These are phyloP conservation scores for Colletotrichum coccodes DNA, from an alignment of 2,329 filamentous ascomycete species.

Conservation along the genomic window DNA sequence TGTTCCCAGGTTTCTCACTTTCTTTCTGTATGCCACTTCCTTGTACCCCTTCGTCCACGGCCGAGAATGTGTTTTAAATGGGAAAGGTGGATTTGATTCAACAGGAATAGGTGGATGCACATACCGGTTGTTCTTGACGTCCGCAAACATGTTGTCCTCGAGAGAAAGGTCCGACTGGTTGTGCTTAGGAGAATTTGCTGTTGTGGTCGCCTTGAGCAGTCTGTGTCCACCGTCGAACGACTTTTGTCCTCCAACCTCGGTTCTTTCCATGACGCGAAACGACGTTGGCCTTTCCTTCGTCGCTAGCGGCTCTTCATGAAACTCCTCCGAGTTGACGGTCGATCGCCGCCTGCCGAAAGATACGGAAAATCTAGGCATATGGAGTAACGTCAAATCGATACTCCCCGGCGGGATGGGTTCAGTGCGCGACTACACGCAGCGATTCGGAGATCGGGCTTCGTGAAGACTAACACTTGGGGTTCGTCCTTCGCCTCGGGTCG, in stretches of 20 bases:
- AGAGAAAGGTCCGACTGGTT: slow-evolving; percentile 49
- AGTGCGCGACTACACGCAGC: slow-evolving; percentile 15
- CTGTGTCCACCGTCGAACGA: slow-evolving; percentile 62
- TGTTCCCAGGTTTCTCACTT: neutral
- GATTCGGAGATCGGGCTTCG: neutral
- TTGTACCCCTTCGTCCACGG: slow-evolving; percentile 3
- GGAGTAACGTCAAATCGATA: slow-evolving; percentile 44
- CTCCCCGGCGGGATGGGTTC: slow-evolving; percentile 18
- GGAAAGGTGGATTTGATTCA: slow-evolving; percentile 21
- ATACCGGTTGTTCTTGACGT: slow-evolving; percentile 67
- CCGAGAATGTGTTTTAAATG: slow-evolving; percentile 29
- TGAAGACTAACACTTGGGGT: slow-evolving; percentile 1
- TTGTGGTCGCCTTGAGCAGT: slow-evolving; percentile 49
- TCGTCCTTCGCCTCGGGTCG: slow-evolving; percentile 13
- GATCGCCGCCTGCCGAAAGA: slow-evolving; percentile 70
- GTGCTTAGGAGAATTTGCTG: slow-evolving; percentile 44
- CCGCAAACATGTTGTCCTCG: slow-evolving; percentile 68
- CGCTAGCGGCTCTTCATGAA: slow-evolving; percentile 60
- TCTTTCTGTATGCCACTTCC: neutral
- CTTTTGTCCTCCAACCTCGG: slow-evolving; percentile 55
- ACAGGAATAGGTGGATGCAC: slow-evolving; percentile 41
- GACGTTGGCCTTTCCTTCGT: slow-evolving; percentile 51
- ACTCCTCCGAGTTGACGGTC: slow-evolving; percentile 62
- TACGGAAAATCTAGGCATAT: slow-evolving; percentile 72
- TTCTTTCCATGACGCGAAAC: slow-evolving; percentile 68